Base-by-base conservation (phyloP, 2,329 filamentous ascomycete genomes). In the Amylocarpus encephaloides region DNA sequence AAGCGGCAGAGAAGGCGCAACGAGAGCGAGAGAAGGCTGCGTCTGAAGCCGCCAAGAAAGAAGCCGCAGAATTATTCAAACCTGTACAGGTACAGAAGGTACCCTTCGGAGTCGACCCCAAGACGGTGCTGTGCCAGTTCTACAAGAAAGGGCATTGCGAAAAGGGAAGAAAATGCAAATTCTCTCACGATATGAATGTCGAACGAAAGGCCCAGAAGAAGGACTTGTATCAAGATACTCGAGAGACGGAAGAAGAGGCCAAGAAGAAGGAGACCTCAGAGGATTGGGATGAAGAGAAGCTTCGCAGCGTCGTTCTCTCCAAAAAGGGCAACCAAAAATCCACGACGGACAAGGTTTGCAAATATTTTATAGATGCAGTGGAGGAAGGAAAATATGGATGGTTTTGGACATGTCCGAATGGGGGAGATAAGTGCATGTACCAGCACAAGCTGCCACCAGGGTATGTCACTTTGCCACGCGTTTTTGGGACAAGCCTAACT, bases 301-400 rank as follows among this genome's bases (percentile, higher is more conserved):
- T 98, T 63, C 81, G 87, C 62, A 85, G 85, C 49, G 93, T 98
- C 33, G 89, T 98, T 19, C 62, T 94, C 67, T 94, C 87, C 64
- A 98, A 98, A 75, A 95, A 98, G 70, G 93, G 93, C 46, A 98
- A 98, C 70, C 93, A 95, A 53, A 83, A 85, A 67, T 95, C 91
- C 18, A 88, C 87, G 5, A 98, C 93, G 42, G 93, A 98, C 67
- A 98, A 97, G 73, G 93, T 98, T 59, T 98, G 93, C 88, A 98
- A 97, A 72, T 95, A 75, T 76, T 98, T 98, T 68, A 93, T 97
- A 67, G 85, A 91, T 60, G 93, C 93, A 22, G 93, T 98, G 56
- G 93, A 98, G 72, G 93, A 98, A 66, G 88, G 90, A 64, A 98
- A 97, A 71, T 98, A 98, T 64, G 93, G 93, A 56, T 98, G 93